Base-by-base conservation (phyloP, 306 rosid genomes). In the Oxytropis ochrocephala region DNA sequence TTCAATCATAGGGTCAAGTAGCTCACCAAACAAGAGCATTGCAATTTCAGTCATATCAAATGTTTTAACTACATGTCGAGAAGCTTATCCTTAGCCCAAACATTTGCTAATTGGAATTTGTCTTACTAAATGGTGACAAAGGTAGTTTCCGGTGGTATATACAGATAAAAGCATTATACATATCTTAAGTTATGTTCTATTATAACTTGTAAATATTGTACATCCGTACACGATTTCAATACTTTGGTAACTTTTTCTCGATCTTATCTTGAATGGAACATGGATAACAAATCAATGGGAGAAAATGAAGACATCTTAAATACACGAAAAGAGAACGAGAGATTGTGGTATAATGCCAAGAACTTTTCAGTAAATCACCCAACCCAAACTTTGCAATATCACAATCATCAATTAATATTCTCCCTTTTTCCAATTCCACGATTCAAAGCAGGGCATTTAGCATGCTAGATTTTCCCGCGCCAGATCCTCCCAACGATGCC, bases 401-500 rank as follows among this genome's bases (percentile, higher is more conserved):
- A 81, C 78, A 85, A 30, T 77, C 91, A 80, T 94, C 96, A 43
- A 90, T 94, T 66, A 78, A 67, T 50, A 94, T 88, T 55, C 87
- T 84, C n/a, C n/a, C 73, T 48, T 76, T 87, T 75, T 90, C 97
- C 72, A 87, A 64, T 77, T 94, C 98, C 14, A 94, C 94, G 6
- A 94, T 89, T 50, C n/a, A 79, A 78, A 90, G 90, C 65, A 90
- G 78, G 43, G 96, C 92, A 78, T 90, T 94, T 21, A 94, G 75
- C 98, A 94, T 82, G 77, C 98, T 90, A 59, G 97, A 90, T 72
- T 94, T 94, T 49, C n/a, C 98, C 5, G 98, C 98, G 11, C 98
- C 97, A 4, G 98, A n/a, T 94, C 78, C 98, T 88, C 58, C 98
- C 97, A 35, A 94, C n/a, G n/a, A n/a, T n/a, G n/a, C n/a, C n/a